phyloP scores from a whole-genome alignment of 2,329 filamentous ascomycete genomes.

The Neophaeococcomyces mojaviensis region DNA sequence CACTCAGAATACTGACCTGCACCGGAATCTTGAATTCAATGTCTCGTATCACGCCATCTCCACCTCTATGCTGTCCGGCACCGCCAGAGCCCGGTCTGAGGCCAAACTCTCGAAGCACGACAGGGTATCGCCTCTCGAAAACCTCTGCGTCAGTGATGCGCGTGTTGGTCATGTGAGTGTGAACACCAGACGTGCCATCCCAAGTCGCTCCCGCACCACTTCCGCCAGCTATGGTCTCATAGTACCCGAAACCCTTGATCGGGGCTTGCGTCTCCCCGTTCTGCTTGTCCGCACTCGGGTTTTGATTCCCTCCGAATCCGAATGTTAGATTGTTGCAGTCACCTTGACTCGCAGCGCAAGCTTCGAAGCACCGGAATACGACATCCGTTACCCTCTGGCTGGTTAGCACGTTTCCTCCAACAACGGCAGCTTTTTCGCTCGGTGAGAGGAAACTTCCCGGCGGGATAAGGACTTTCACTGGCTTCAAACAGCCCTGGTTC shows the following conservation, averaged over 20 bases:
- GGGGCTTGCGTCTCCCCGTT: slow-evolving; percentile 30
- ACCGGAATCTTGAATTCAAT: slow-evolving; percentile 78
- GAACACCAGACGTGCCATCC: slow-evolving; percentile 69
- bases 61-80: slow-evolving; percentile 59
- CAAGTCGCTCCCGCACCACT: slow-evolving; percentile 68
- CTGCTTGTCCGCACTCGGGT: no score
- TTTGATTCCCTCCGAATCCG: slow-evolving; percentile 63
- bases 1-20: slow-evolving; percentile 71
- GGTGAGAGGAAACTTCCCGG: slow-evolving; percentile 66
- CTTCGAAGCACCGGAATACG: slow-evolving; percentile 70
- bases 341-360: slow-evolving; percentile 71
- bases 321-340: slow-evolving; percentile 82
- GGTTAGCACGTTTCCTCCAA: slow-evolving; percentile 76
- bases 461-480: slow-evolving; percentile 68
- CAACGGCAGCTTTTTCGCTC: slow-evolving; percentile 68
- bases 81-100: slow-evolving; percentile 60
- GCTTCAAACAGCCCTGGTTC: slow-evolving; percentile 76
- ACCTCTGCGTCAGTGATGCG: slow-evolving; percentile 77
- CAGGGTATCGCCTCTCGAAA: slow-evolving; percentile 72
- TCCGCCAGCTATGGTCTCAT: slow-evolving; percentile 79
- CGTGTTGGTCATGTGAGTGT: slow-evolving; percentile 84
- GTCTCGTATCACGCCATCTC: slow-evolving; percentile 70
- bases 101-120: slow-evolving; percentile 65
- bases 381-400: slow-evolving; percentile 75
- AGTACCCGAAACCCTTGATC: slow-evolving; percentile 69